Evolutionary conservation across 2,329 filamentous ascomycete genomes (phyloP), one percentile per base, ranked within the genome.

Genomic region (Rutstroemia sp.): DNA sequence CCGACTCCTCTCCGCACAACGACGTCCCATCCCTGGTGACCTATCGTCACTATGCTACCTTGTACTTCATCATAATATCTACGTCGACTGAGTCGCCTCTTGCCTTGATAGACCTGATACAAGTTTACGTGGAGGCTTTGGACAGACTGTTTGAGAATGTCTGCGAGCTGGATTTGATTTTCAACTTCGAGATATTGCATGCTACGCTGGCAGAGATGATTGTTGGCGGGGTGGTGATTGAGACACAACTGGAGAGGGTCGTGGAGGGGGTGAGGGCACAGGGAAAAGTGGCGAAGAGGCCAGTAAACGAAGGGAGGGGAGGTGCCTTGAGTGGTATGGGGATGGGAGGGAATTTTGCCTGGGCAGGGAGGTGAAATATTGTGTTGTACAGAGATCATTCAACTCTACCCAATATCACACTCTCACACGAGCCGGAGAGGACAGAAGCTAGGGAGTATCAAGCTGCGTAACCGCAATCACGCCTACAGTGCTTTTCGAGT

Each of bases 41-140:
- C 8, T 99, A 99, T 78, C 90, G 94, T 57, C 89, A 96, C 78
- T 99, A 97, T 70, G 94, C 94, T 9, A 99, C 94, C 0, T 87
- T 99, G 60, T 97, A 95, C 75, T 99, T 99, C 76, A 99, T 99
- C 73, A 79, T 99, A 70, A 99, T 99, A 68, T 94, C 88, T 38
- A 99, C 95, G 4, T 90, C 91, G 5, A 96, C 94, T 58, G 94
- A 99, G 73, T 96, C 90, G 1, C 94, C 94, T 0, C 86, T 99
- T 3, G 94, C 94, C 0, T 80, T 99, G 23, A 91, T 99, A 60
- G 94, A 99, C 72, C 77, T 99, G 54, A 97, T 99, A 63, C 94
- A 99, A 73, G 94, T 99, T 58, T 99, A 96, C 67, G 94, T 99
- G 61, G 94, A 99, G 73, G 86, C 92, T 0, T 81, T 99, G 38